Base-by-base conservation (phyloP, 1,284 basidiomycete species). In the Athelia sp. region DNA sequence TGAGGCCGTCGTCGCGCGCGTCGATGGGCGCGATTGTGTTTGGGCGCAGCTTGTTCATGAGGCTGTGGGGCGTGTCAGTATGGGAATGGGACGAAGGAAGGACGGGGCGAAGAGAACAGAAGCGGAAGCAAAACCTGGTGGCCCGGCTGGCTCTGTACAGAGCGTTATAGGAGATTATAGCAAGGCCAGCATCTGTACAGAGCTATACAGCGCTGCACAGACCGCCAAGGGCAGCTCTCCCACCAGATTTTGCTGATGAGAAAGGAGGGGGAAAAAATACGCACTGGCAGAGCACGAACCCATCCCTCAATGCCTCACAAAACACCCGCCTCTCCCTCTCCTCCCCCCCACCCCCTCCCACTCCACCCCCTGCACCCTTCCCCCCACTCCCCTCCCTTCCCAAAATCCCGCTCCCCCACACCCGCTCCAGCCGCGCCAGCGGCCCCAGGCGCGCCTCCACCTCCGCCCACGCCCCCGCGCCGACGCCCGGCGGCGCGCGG, bases 231-330 rank as follows among this genome's bases (percentile, higher is more conserved):
- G n/a, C n/a, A n/a, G n/a, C n/a, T n/a, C n/a, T n/a, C n/a, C n/a
- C n/a, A n/a, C n/a, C n/a, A n/a, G n/a, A n/a, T n/a, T n/a, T n/a
- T n/a, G n/a, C n/a, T n/a, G n/a, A n/a, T n/a, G n/a, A n/a, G n/a
- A n/a, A n/a, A n/a, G n/a, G n/a, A n/a, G n/a, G n/a, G n/a, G n/a
- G n/a, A n/a, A n/a, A 21, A 40, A 49, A 54, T 47, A 82, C 84
- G 70, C 62, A 93, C 91, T 90, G 84, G 80, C 90, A 93, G 19
- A 95, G 75, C 23, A 94, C 78, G 63, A 85, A 87, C 1, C 92
- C 92, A 70, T 95, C 92, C 57, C 81, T 71, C 52, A 93, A 63
- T 1, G 87, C 82, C 50, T 90, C 87, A 43, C 75, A 75, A 60
- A 93, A 93, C 31, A 81, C 64, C 51, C 73, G 77, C 54, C 79